These are phyloP conservation scores for Biscogniauxia sp. DNA, from an alignment of 2,329 filamentous ascomycete genomes.

Conservation along the genomic window DNA sequence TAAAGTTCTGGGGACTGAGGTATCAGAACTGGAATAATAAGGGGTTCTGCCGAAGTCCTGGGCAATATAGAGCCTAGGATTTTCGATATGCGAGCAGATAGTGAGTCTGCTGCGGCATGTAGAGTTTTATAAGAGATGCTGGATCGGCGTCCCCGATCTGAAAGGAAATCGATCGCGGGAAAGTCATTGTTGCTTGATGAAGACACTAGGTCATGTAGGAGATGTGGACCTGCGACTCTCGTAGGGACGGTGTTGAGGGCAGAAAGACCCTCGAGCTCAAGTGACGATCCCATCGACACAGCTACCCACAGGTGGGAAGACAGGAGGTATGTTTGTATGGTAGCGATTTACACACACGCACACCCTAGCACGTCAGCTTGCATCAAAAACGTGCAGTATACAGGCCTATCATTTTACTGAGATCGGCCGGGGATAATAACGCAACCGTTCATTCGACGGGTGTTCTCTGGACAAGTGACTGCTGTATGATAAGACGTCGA, in stretches of 20 bases:
- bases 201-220: constrained; percentile 56
- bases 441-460: not conserved
- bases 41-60: constrained; percentile 25
- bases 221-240: constrained; percentile 44
- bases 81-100: constrained; percentile 52
- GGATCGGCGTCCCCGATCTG: constrained; percentile 42
- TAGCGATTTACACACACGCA: not conserved
- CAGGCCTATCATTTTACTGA: not conserved
- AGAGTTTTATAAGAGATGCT: constrained; percentile 62
- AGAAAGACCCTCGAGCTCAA: constrained; percentile 38
- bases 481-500: not conserved
- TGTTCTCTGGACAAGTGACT: not conserved
- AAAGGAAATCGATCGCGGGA: constrained; percentile 64
- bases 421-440: not conserved
- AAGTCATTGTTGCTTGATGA: constrained; percentile 31
- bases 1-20: constrained; percentile 78
- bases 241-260: constrained; percentile 57
- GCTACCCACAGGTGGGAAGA: not conserved
- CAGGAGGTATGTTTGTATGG: not conserved
- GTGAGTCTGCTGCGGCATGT: constrained; percentile 52
- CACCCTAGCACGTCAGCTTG: not conserved
- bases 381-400: not conserved
- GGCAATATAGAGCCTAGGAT: constrained; percentile 24
- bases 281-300: constrained; percentile 9
- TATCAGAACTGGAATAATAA: constrained; percentile 72